Base-by-base conservation (phyloP, 345 rosid genomes). In the Eucalyptus sp. region DNA sequence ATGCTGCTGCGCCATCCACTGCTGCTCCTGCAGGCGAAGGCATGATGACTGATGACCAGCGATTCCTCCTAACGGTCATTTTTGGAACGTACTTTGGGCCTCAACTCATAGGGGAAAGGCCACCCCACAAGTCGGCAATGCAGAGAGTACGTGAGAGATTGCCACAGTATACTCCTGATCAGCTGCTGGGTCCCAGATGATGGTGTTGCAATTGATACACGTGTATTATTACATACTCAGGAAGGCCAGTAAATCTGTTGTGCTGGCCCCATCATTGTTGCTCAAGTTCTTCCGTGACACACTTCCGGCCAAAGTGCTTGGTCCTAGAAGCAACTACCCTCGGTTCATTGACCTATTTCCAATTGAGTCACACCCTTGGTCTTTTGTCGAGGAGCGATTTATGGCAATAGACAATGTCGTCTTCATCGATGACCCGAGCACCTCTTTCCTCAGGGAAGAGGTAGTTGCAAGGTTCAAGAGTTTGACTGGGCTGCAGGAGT, bases 201-300 rank as follows among this genome's bases (percentile, higher is more conserved):
- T 10, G 46, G 12, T 33, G 7, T 2, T 9, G 7, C 80, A 33
- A 9, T 3, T 33, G 24, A 33, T 33, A 6, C 44, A 31, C 0
- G 7, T 3, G 0, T 68, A 68, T 33, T 68, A 68, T 8, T 3
- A 31, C 81, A 37, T 71, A 4, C 44, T 68, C 3, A 8, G 44
- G 7, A 68, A 17, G 43, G 44, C 44, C 3, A 2, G 2, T 33
- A 9, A 17, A 8, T 31, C 13, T 0, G 43, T 33, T 0, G 4
- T 31, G 2, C 12, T 68, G 43, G 13, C 24, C 80, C 24, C 43
- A 1, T 33, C 13, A 8, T 17, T 68, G 2, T 37, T 71, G 79
- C 79, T 66, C 20, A 2, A 31, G 3, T 66, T 31, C 25, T 5
- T 71, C 25, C 4, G 2, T 5, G 7, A 71, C 14, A 33, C 4